These are phyloP conservation scores for Grosmannia penicillata DNA, from an alignment of 2,329 filamentous ascomycete genomes.

Conservation along the genomic window DNA sequence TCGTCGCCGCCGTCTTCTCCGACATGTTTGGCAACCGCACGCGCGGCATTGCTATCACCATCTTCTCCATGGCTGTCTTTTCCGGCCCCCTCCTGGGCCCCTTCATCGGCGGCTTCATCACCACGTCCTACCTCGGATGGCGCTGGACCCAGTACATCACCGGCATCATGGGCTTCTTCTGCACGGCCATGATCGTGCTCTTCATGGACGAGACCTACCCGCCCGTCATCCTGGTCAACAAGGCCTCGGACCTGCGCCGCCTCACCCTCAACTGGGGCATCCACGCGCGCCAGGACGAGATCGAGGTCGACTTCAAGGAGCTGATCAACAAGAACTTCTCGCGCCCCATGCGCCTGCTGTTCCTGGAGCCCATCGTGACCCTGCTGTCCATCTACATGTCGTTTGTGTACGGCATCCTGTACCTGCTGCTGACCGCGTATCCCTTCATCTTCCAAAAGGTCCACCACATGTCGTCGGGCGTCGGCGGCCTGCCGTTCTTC, in stretches of 20 bases:
- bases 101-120: constrained; percentile 55
- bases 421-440: constrained; percentile 76
- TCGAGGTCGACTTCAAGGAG: constrained; percentile 50
- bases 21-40: constrained; percentile 56
- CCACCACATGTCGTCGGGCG: constrained; percentile 54
- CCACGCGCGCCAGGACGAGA: constrained; percentile 58
- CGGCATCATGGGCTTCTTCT: constrained; percentile 46
- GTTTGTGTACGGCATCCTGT: constrained; percentile 66
- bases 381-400: constrained; percentile 57
- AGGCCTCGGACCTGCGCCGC: constrained; percentile 46
- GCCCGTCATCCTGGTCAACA: constrained; percentile 46
- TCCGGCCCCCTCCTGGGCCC: constrained; percentile 52
- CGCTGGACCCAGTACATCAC: constrained; percentile 56
- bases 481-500: constrained; percentile 68
- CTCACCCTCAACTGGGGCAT: constrained; percentile 56
- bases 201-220: constrained; percentile 58
- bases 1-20: constrained; percentile 56
- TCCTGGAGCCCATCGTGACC: constrained; percentile 54
- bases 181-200: constrained; percentile 43
- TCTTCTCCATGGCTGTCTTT: constrained; percentile 50
- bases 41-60: constrained; percentile 41
- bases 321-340: constrained; percentile 51
- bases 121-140: constrained; percentile 49
- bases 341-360: constrained; percentile 50
- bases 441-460: constrained; percentile 63